Base-by-base conservation (phyloP, 1,284 basidiomycete genomes). In the Macrocystidia cucumis region DNA sequence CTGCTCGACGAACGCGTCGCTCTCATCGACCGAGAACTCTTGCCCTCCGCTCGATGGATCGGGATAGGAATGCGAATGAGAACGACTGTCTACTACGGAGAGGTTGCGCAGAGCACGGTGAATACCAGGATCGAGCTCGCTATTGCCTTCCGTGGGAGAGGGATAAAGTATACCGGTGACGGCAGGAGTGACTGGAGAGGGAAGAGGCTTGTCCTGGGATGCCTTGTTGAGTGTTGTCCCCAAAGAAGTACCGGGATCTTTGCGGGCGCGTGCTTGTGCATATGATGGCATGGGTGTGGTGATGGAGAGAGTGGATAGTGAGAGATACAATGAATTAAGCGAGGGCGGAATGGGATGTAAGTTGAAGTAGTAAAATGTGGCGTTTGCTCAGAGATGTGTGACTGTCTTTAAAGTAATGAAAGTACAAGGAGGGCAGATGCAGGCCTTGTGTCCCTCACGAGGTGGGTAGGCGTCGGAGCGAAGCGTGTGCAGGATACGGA, bases 111-210 rank as follows among this genome's bases (percentile, higher is more conserved):
- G 29, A 28, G 45, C 33, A 24, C 33, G 44, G 40, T 52, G 50
- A 29, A 42, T 43, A 34, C 46, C 51, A 17, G 54, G 47, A 25
- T 56, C 56, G 21, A 51, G 37, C 42, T 60, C 57, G 13, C 56
- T 54, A 20, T 57, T 50, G 3, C 51, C 50, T 37, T 62, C 61
- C 38, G 59, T 49, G 16, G 53, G 52, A 26, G 60, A 55, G 19
- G 65, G 65, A 45, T 65, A 66, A 38, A 58, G 51, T 42, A 67
- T 63, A 25, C 63, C 62, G 20, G 65, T 66, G 21, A 67, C 62
- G 23, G 60, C 62, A 37, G 63, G 60, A 18, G 63, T 66, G 39
- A 57, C 52, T 29, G 63, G 61, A 20, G 61, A 59, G 6, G 45
- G 44, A 37, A 51, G 42, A 16, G 32, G 41, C 43, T 55, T 57